Evolutionary conservation across 768 basidiomycete species (phyloP).

Genomic region (Clathrus columnatus): DNA sequence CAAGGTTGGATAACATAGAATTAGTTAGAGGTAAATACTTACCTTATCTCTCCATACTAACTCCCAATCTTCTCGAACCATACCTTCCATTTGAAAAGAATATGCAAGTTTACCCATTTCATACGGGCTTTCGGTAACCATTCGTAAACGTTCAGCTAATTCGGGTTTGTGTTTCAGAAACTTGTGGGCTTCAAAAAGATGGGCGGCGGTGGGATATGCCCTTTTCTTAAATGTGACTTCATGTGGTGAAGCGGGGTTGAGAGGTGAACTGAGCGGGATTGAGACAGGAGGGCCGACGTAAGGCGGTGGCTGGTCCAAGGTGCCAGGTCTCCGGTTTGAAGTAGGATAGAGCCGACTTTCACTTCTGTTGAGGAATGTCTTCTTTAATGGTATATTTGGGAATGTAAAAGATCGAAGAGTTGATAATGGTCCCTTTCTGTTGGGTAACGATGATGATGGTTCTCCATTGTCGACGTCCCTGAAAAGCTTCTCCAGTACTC

Average conservation of each 20-base stretch:
- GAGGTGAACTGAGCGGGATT: constrained; percentile 46
- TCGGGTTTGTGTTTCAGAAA: constrained; percentile 44
- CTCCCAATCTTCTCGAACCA: constrained; percentile 51
- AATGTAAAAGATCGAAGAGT: neutral
- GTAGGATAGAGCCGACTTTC: no score
- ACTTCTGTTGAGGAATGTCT: no score
- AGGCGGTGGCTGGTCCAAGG: constrained; percentile 35
- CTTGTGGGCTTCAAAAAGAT: constrained; percentile 71
- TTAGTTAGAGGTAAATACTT: constrained; percentile 19
- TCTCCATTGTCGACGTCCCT: neutral
- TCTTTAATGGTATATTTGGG: no score
- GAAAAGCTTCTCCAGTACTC: neutral
- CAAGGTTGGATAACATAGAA: neutral
- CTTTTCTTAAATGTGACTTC: constrained; percentile 45
- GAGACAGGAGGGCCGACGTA: constrained; percentile 24
- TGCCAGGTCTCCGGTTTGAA: constrained; percentile 17
- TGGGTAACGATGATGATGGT: neutral
- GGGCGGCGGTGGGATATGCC: constrained; percentile 60
- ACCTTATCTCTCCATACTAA: constrained; percentile 42
- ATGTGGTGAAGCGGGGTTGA: constrained; percentile 39
- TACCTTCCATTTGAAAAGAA: constrained; percentile 18
- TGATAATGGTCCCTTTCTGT: neutral
- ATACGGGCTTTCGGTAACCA: constrained; percentile 25
- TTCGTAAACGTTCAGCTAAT: constrained; percentile 49
- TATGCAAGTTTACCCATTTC: constrained; percentile 31